A percentile compares a stretch with the other conserved stretches of the same genome.
These are phyloP conservation scores for bread wheat (Triticum aestivum) DNA, from an alignment of 176 grass and related monocot genomes.

Conservation along the genomic window DNA sequence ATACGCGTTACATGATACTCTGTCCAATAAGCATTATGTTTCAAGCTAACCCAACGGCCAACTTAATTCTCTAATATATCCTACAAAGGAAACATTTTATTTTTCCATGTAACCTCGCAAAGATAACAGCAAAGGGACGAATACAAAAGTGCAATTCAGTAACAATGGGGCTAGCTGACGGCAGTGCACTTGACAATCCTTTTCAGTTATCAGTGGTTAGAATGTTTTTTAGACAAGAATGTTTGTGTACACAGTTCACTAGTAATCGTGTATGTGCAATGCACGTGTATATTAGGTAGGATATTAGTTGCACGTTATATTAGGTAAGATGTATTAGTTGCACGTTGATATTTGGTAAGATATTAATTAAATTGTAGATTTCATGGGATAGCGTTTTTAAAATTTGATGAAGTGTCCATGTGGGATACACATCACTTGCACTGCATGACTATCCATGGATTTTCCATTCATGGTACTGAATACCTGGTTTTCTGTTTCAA, in stretches of 20 bases:
- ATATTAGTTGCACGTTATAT: no score
- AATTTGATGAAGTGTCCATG: background rate
- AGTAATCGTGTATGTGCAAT: no score
- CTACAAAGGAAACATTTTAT: background rate
- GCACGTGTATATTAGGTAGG: no score
- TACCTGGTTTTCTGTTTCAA: background rate
- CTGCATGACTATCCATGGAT: background rate
- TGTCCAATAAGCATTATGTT: background rate
- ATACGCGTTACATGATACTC: background rate
- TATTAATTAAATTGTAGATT: no score
- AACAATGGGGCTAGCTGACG: background rate
- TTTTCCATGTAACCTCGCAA: background rate
- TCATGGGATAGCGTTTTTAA: background rate
- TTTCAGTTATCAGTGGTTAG: background rate
- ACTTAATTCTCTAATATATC: background rate
- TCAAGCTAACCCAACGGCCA: background rate
- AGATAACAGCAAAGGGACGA: background rate
- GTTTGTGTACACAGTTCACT: background rate
- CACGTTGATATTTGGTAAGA: no score
- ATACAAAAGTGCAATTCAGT: background rate
- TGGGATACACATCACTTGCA: background rate
- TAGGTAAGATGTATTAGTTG: no score
- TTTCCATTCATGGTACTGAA: constrained; percentile 1
- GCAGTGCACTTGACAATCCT: background rate
- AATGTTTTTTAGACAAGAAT: background rate